Evolutionary conservation across 345 rosid species (phyloP), one percentile per base, ranked within the genome.

Genomic region (Crucihimalaya himalaica): DNA sequence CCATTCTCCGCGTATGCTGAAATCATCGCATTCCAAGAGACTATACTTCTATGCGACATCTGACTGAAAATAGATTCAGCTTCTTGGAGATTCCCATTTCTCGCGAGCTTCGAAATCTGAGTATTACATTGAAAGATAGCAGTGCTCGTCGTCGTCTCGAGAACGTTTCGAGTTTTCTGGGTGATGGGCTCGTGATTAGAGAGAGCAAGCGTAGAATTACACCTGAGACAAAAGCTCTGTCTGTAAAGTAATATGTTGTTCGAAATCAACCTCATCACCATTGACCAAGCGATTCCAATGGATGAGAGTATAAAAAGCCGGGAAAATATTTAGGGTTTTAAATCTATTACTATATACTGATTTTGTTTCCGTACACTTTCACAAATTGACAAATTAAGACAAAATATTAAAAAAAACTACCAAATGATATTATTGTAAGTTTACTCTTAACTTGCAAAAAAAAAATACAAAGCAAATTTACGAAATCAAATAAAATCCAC

Each of bases 1-100:
- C 93, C 89, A 21, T 89, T 89, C 42, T 80, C 80, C 0, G 88
- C 86, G 2, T 81, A 87, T 0, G 81, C 97, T 0, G 97, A 82
- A 47, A 91, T 81, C 90, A 91, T 86, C 19, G 92, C 93, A n/a
- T 92, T 91, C 85, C 92, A 84, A 21, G 96, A 84, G 28, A 91
- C 81, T 6, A 84, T 67, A 54, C 14, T 89, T 80, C 83, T 89
- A 59, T 64, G 64, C 2, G 89, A 77, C 91, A 86, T 87, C 8
- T 86, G 73, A 21, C 60, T 77, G 75, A 91, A 91, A 15, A 87
- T 77, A 8, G 86, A 73, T 62, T 89, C 97, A 0, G 96, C 86
- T 68, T 78, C 82, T 73, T 76, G 61, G 35, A 87, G 63, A 34
- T 82, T 76, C 3, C 93, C 90, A 9, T 80, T 82, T 67, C 82